A percentile compares a stretch with the other conserved stretches of the same genome.
Conservation (phyloP, 352 stramenopile species). For the Pythium rhizo-oryzae region DNA sequence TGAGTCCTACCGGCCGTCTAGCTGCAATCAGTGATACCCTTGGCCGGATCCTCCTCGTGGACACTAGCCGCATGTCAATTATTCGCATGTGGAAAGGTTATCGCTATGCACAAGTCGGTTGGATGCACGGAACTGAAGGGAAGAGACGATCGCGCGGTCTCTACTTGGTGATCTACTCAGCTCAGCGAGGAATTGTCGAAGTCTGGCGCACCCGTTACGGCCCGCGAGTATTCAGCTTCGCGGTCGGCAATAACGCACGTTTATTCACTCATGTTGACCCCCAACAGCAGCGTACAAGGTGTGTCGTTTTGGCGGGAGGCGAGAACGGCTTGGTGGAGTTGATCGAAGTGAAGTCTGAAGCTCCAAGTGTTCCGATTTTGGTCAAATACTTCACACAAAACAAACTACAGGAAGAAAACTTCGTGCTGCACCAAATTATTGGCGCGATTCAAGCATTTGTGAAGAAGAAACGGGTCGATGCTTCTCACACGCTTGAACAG, state of each 20-base stretch:
- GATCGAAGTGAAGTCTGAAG: slow-evolving; percentile 56
- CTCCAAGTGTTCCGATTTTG: slow-evolving; percentile 63
- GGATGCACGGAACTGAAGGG: slow-evolving; percentile 78
- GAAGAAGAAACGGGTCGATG: slow-evolving; percentile 57
- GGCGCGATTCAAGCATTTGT: slow-evolving; percentile 69
- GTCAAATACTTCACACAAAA: slow-evolving; percentile 89
- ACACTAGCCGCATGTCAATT: slow-evolving; percentile 79
- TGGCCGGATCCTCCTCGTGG: slow-evolving; percentile 73
- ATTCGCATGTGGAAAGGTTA: slow-evolving; percentile 91
- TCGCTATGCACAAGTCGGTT: slow-evolving; percentile 77
- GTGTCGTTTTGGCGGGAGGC: slow-evolving; percentile 48
- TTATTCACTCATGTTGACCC: slow-evolving; percentile 65
- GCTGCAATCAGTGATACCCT: slow-evolving; percentile 77
- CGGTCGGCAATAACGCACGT: slow-evolving; percentile 63
- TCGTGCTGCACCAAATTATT: slow-evolving; percentile 80
- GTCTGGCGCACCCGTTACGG: slow-evolving; percentile 81
- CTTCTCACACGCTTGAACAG: slow-evolving; percentile 46
- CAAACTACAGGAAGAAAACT: slow-evolving; percentile 88
- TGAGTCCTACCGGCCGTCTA: slow-evolving; percentile 71
- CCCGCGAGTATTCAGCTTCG: slow-evolving; percentile 73
- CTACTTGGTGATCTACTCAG: slow-evolving; percentile 88
- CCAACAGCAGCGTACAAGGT: slow-evolving; percentile 42
- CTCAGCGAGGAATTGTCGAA: slow-evolving; percentile 80
- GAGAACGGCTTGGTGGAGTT: slow-evolving; percentile 45
- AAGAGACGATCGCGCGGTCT: slow-evolving; percentile 47